Base-by-base conservation (phyloP, 2,329 filamentous ascomycete species). In the Aurifilum marmelostoma region DNA sequence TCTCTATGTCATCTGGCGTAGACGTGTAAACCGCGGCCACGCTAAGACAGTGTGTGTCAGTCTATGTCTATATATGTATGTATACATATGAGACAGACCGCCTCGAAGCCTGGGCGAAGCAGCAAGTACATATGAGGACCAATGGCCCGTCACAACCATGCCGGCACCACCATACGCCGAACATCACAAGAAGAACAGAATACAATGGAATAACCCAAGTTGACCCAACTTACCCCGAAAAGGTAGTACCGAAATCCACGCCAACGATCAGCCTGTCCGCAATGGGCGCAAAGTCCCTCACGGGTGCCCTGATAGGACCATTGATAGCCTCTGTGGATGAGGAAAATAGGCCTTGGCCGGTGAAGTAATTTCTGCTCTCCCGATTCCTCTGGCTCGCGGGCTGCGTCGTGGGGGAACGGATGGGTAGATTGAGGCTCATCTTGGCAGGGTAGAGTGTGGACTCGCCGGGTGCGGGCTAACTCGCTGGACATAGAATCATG, bases 161-260 rank as follows among this genome's bases (percentile, higher is more conserved):
- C 16, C 41, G 12, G 2, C 16, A 21, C 7, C 43, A 5, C n/a
- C 41, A 16, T 5, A 47, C 6, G 18, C 18, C 41, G 16, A 47
- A 21, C 41, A 16, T 18, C 4, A 21, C 16, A 47, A 7, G 6
- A 39, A n/a, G 21, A 41, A n/a, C 0, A 60, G 41, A 21, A n/a
- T n/a, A n/a, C n/a, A n/a, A n/a, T n/a, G n/a, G n/a, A n/a, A n/a
- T n/a, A n/a, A n/a, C n/a, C n/a, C n/a, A n/a, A 4, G 34, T 34
- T 29, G 52, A 11, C 27, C 39, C n/a, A 41, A 83, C 87, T 81
- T 80, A 91, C 88, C 91, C 91, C 58, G 89, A 92, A 76, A 92
- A 94, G 1, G 92, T 94, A n/a, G 92, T 94, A 18, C 92, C 92
- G 80, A 94, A 94, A 77, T 94, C 92, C 9, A 94, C 88, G 9